A percentile compares a stretch with the other conserved stretches of the same genome.
These are phyloP conservation scores for Torulaspora maleeae DNA, from an alignment of 805 yeast species.

Conservation along the genomic window DNA sequence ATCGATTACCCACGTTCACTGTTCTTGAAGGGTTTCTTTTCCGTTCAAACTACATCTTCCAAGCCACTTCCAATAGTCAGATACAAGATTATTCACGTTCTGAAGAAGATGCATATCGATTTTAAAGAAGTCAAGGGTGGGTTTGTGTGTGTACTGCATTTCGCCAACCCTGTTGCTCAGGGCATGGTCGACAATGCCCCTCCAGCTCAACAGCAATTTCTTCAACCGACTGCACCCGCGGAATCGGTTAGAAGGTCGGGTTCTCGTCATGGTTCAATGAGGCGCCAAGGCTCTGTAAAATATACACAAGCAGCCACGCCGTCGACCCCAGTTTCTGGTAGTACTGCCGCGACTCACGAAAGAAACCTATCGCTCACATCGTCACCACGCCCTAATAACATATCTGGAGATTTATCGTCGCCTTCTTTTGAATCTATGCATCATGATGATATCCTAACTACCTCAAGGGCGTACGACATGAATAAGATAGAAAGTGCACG, in stretches of 20 bases:
- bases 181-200: constrained; percentile 35
- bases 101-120: constrained; percentile 70
- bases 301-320: constrained; percentile 42
- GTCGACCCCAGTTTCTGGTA: constrained; percentile 50
- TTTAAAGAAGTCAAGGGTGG: constrained; percentile 93
- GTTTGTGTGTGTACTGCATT: constrained; percentile 70
- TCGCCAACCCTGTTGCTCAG: constrained; percentile 28
- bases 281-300: constrained; percentile 32
- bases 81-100: constrained; percentile 71
- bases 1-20: constrained; percentile 89
- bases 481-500: constrained; percentile 50
- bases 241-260: constrained; percentile 23
- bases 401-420: constrained; percentile 32
- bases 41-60: constrained; percentile 92
- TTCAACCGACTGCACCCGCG: constrained; percentile 12
- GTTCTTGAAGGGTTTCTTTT: constrained; percentile 87
- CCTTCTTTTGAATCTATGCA: constrained; percentile 34
- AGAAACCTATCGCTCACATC: constrained; percentile 27
- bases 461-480: constrained; percentile 59
- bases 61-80: constrained; percentile 86
- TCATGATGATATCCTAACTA: constrained; percentile 40
- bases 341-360: constrained; percentile 21
- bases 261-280: constrained; percentile 39
- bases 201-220: constrained; percentile 8
- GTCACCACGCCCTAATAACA: constrained; percentile 29